phyloP scores from a whole-genome alignment of 2,329 filamentous ascomycete species.

The Ophiostoma tasmaniense region DNA sequence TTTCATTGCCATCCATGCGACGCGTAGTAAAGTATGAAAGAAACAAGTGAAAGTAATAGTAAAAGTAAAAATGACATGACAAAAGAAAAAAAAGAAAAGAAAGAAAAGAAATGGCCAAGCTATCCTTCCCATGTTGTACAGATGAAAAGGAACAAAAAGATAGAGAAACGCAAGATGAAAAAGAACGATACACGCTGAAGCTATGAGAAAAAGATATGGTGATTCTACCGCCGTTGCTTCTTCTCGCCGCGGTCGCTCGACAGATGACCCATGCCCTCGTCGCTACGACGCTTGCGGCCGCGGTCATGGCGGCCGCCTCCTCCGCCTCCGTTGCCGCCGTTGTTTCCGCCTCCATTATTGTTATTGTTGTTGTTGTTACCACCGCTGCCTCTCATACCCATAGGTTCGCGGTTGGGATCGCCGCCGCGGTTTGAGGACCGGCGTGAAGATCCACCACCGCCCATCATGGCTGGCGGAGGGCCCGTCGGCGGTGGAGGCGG shows the following conservation, averaged over 20 bases:
- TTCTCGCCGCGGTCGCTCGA: slow-evolving; percentile 47
- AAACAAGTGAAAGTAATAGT: not conserved
- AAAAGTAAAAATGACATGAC: not conserved
- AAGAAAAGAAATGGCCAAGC: not conserved
- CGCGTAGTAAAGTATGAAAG: not conserved
- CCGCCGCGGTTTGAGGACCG: slow-evolving; percentile 10
- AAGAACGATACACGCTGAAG: not conserved
- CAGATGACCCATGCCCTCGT: slow-evolving; percentile 41
- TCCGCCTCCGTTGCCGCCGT: slow-evolving; percentile 28
- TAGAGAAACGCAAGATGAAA: not conserved
- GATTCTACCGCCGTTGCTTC: slow-evolving; percentile 41
- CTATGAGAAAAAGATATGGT: not conserved
- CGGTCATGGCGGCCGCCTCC: slow-evolving; percentile 32
- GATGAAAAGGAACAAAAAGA: not conserved
- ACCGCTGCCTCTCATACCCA: slow-evolving; percentile 21
- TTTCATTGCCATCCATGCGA: not conserved
- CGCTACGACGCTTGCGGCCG: slow-evolving; percentile 39
- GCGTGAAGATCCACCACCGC: slow-evolving; percentile 20
- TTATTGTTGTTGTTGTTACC: slow-evolving; percentile 6
- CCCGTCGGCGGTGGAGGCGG: slow-evolving; percentile 7
- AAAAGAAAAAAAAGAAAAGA: not conserved
- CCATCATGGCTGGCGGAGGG: not conserved
- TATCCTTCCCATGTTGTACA: not conserved
- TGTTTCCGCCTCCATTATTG: not conserved
- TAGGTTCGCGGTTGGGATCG: slow-evolving; percentile 24